Evolutionary conservation across 164 flowering plant species (phyloP).

Genomic region (Sedum album): DNA sequence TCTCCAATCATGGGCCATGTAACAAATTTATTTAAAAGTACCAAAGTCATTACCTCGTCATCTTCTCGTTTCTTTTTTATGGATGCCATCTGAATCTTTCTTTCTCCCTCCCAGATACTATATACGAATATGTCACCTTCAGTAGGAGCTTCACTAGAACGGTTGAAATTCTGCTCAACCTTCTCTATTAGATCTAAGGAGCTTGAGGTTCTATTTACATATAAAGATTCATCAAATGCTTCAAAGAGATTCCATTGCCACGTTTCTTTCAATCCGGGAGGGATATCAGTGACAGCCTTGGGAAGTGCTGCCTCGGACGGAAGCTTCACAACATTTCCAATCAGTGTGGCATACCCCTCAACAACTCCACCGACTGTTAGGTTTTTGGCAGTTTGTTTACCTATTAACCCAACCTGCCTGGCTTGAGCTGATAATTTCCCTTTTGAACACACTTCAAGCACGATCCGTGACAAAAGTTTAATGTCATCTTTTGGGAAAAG

Average conservation of each 20-base stretch:
- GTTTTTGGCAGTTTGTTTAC: slow-evolving; percentile 55
- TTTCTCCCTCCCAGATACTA: slow-evolving; percentile 73
- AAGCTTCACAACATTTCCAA: slow-evolving; percentile 57
- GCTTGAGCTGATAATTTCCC: slow-evolving; percentile 61
- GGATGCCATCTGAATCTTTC: slow-evolving; percentile 26
- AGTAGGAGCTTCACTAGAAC: slow-evolving; percentile 14
- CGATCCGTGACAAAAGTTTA: slow-evolving; percentile 35
- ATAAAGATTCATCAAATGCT: slow-evolving; percentile 18
- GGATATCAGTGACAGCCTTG: slow-evolving; percentile 37
- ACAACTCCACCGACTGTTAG: slow-evolving; percentile 60
- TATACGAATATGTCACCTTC: slow-evolving; percentile 47
- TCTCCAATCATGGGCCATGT: neutral
- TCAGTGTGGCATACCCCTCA: slow-evolving; percentile 65
- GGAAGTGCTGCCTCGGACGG: slow-evolving; percentile 82
- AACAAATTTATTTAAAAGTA: slow-evolving; percentile 6
- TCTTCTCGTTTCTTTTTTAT: slow-evolving; percentile 76
- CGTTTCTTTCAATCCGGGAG: slow-evolving; percentile 38
- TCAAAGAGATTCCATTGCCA: slow-evolving; percentile 84
- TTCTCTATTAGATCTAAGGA: slow-evolving; percentile 36
- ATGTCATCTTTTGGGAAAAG: slow-evolving; percentile 75
- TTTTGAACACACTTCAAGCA: slow-evolving; percentile 44
- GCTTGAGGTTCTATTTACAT: slow-evolving; percentile 26
- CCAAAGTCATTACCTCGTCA: slow-evolving; percentile 57
- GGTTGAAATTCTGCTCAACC: slow-evolving; percentile 45
- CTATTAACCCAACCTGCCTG: slow-evolving; percentile 49